Percentiles rank a stretch among this genome's conserved stretches.
Evolutionary conservation across 495 filamentous ascomycete genomes (phyloP).

Genomic region (Penicillium pulvis): DNA sequence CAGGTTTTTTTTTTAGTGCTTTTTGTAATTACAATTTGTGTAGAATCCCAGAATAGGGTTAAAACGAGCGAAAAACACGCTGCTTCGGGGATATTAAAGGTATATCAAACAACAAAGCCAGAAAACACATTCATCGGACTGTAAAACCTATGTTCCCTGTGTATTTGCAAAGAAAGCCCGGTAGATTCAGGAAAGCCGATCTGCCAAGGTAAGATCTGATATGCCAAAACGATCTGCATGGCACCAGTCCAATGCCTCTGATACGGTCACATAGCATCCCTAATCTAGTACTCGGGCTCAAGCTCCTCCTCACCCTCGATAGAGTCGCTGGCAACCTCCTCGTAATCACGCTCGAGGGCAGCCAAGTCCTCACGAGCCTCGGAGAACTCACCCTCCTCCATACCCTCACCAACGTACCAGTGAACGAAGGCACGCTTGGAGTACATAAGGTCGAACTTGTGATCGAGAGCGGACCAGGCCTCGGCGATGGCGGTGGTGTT

Average conservation of each 20-base stretch:
- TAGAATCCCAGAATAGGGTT: constrained; percentile 16
- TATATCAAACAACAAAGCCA: constrained; percentile 49
- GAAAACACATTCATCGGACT: constrained; percentile 43
- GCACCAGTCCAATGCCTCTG: constrained; percentile 23
- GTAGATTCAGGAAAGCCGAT: constrained; percentile 31
- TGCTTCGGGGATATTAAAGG: constrained; percentile 52
- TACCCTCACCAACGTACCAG: constrained; percentile 99
- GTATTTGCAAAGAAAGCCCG: constrained; percentile 45
- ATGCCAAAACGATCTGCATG: constrained; percentile 29
- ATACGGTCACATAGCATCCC: constrained; percentile 27
- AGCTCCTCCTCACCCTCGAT: constrained; percentile 75
- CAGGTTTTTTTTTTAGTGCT: constrained; percentile 13
- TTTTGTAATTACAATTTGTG: constrained; percentile 31
- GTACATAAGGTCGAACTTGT: constrained; percentile 99
- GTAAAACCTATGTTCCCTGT: constrained; percentile 42
- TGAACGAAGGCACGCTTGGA: constrained; percentile 99
- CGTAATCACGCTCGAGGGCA: constrained; percentile 97
- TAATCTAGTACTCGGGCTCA: constrained; percentile 92
- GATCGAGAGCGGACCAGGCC: constrained; percentile 94
- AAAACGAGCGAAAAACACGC: constrained; percentile 46
- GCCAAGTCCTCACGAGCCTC: constrained; percentile 98
- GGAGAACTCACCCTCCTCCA: constrained; percentile 99
- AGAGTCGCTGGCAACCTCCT: constrained; percentile 97
- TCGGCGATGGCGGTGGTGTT: constrained; percentile 99
- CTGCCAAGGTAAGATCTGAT: constrained; percentile 28